A percentile compares a stretch with the other conserved stretches of the same genome.
phyloP scores from a whole-genome alignment of 2,329 filamentous ascomycete species.

The Stagonosporopsis vannaccii region DNA sequence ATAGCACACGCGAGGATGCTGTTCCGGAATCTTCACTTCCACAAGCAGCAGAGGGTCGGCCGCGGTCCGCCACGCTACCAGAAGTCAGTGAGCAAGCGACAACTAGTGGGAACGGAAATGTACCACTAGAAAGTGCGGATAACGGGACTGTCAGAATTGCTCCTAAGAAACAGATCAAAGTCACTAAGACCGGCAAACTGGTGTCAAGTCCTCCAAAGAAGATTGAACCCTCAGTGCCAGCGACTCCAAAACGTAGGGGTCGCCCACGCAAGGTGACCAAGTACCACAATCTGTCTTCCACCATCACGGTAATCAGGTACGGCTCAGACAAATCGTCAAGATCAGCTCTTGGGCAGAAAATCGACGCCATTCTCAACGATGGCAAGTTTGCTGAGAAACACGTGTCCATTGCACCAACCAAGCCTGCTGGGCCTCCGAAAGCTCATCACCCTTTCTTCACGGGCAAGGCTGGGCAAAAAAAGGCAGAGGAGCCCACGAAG shows the following conservation, averaged over 20 bases:
- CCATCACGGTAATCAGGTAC: constrained; percentile 67
- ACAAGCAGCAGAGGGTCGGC: not conserved
- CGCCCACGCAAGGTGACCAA: constrained; percentile 18
- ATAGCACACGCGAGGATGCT: not conserved
- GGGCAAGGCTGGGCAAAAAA: constrained; percentile 56
- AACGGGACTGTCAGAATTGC: constrained; percentile 17
- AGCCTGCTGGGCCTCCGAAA: constrained; percentile 51
- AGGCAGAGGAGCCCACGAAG: constrained; percentile 29
- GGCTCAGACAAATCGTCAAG: constrained; percentile 57
- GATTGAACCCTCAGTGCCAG: constrained; percentile 22
- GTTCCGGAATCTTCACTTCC: constrained; percentile 8
- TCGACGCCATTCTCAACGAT: constrained; percentile 67
- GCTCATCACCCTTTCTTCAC: constrained; percentile 74
- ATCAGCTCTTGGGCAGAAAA: constrained; percentile 63
- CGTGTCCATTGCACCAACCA: constrained; percentile 30
- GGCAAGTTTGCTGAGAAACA: constrained; percentile 27
- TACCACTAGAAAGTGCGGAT: not conserved
- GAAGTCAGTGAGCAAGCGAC: not conserved
- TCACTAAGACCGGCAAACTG: constrained; percentile 57
- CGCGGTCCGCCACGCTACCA: constrained; percentile 4
- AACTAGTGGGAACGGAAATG: not conserved
- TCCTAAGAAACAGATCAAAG: constrained; percentile 47
- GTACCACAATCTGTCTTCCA: constrained; percentile 40
- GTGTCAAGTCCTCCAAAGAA: constrained; percentile 50
- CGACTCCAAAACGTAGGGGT: constrained; percentile 56